These are phyloP conservation scores for Pichia gijzeniarum DNA, from an alignment of 805 yeast genomes.

Conservation along the genomic window DNA sequence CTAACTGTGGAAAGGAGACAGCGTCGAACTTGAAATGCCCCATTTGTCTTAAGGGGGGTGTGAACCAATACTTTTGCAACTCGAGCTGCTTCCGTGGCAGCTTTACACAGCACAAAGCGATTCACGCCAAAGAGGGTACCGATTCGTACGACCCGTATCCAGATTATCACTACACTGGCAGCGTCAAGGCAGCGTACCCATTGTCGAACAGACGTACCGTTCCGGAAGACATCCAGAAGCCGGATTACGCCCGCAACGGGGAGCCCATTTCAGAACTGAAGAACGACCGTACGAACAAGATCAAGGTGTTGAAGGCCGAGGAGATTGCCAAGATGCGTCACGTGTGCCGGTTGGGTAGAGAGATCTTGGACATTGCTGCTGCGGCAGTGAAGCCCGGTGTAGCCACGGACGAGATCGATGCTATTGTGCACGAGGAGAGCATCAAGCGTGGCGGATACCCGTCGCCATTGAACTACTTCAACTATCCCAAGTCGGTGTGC, in stretches of 20 bases:
- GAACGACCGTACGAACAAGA: conserved; percentile 60
- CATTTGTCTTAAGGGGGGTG: conserved; percentile 70
- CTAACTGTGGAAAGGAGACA: conserved; percentile 81
- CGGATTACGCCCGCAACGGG: conserved; percentile 84
- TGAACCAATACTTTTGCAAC: conserved; percentile 65
- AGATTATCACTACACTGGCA: conserved; percentile 65
- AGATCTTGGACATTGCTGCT: conserved; percentile 84
- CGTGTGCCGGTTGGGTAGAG: conserved; percentile 75
- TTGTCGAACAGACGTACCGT: conserved; percentile 63
- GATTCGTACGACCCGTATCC: conserved; percentile 85
- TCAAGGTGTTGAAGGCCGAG: conserved; percentile 56
- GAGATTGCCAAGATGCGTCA: conserved; percentile 70
- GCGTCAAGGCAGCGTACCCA: conserved; percentile 74
- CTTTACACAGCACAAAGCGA: conserved; percentile 68
- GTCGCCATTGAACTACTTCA: conserved; percentile 89
- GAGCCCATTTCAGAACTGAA: conserved; percentile 71
- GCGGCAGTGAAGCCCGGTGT: conserved; percentile 78
- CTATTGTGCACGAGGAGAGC: conserved; percentile 80
- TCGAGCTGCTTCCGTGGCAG: conserved; percentile 74
- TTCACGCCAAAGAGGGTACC: conserved; percentile 58
- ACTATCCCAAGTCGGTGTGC: conserved; percentile 88
- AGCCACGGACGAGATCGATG: conserved; percentile 90
- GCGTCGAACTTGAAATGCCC: conserved; percentile 81
- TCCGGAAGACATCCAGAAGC: conserved; percentile 63
- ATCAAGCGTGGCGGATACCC: conserved; percentile 88